Base-by-base conservation (phyloP, 108 stramenopile species). In the Hondaea fermentalgiana region DNA sequence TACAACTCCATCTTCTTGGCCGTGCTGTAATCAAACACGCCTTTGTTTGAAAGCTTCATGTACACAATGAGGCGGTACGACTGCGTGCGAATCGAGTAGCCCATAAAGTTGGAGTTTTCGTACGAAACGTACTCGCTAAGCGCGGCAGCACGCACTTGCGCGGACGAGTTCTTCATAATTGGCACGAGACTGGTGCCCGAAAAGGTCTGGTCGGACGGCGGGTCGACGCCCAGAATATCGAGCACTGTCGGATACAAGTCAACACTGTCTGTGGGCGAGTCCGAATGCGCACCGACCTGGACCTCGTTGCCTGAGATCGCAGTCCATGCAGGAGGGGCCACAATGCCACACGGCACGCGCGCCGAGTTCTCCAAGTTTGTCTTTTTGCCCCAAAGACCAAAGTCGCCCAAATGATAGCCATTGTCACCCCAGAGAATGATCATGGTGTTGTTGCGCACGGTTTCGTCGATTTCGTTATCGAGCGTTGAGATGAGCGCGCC, bases 11-110 rank as follows among this genome's bases (percentile, higher is more conserved):
- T 51, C 17, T 29, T 29, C 25, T 57, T 14, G 5, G 47, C 57
- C 1, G 17, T 57, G 51, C 29, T 25, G 17, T 14, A 5, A 5
- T 44, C 12, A 4, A 17, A 17, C 25, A 16, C 2, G 23, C 35
- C 51, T 16, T 5, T n/a, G 44, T 58, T 43, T n/a, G 58, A 16
- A 53, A 57, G 57, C 57, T 58, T 57, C 45, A 72, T 83, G 89
- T 58, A 89, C 8, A 83, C 76, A 47, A 83, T 47, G 12, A 83
- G 51, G 12, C 89, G 57, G 55, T 72, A 87, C 21, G 16, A 35
- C 59, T 60, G 19, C 16, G 47, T 57, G 5, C 89, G 72, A 10
- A 83, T 60, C 29, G 83, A 87, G 83, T 89, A 89, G 5, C 83
- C 89, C 58, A 89, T 60, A 47, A 44, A 83, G 19, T 3, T 28